Evolutionary conservation across 1,139 yeast genomes (phyloP).

Genomic region (Pichia sp.): DNA sequence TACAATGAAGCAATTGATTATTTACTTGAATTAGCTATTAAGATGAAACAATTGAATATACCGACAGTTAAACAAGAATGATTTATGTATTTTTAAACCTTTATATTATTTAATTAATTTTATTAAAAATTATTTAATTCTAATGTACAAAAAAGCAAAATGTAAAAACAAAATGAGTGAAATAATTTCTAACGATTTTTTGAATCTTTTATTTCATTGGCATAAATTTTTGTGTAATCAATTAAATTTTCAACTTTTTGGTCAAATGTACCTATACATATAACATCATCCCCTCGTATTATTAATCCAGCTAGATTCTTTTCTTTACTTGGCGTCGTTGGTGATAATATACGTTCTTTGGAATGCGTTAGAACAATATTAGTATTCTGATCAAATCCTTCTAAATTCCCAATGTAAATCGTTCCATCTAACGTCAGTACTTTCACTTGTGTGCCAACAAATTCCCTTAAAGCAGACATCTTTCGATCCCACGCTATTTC

Average conservation of each 20-base stretch:
- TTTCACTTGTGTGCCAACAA: constrained; percentile 46
- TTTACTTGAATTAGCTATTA: constrained; percentile 74
- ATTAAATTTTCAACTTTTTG: constrained; percentile 48
- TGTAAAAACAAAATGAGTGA: neutral
- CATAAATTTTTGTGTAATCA: constrained; percentile 51
- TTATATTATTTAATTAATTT: constrained; percentile 13
- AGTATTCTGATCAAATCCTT: constrained; percentile 78
- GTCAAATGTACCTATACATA: constrained; percentile 54
- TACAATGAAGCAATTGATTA: constrained; percentile 92
- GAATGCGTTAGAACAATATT: constrained; percentile 62
- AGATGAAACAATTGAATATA: constrained; percentile 62
- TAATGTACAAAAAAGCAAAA: neutral
- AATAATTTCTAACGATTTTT: constrained; percentile 27
- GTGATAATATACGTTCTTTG: constrained; percentile 45
- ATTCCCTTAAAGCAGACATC: constrained; percentile 11
- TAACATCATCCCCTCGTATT: constrained; percentile 79
- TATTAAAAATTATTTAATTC: neutral
- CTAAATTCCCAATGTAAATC: constrained; percentile 57
- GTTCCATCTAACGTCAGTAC: constrained; percentile 84
- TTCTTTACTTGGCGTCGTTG: constrained; percentile 44
- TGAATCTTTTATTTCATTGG: constrained; percentile 30
- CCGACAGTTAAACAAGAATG: constrained; percentile 33
- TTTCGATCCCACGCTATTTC: too few relatives aligned
- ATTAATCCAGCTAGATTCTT: constrained; percentile 59
- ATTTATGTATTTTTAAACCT: constrained; percentile 2